Evolutionary conservation across 2,329 filamentous ascomycete genomes (phyloP).

Genomic region (Fusarium subglutinans): DNA sequence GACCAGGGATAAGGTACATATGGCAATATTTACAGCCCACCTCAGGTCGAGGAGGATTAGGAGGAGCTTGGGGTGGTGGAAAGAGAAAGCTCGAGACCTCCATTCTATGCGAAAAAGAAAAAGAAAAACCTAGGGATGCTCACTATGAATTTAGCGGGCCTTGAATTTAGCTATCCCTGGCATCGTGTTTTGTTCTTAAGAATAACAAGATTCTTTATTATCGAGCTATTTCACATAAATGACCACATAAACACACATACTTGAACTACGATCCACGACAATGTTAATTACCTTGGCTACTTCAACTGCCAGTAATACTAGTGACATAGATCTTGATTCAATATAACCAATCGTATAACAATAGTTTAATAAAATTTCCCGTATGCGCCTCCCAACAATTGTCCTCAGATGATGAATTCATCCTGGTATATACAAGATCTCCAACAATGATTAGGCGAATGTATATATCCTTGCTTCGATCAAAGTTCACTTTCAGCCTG

Average conservation of each 20-base stretch:
- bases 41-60: neutral
- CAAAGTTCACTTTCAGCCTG: conserved; percentile 28
- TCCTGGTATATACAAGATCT: neutral
- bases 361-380: neutral
- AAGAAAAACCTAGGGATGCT: neutral
- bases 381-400: neutral
- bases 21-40: neutral
- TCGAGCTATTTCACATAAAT: neutral
- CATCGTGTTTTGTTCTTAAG: neutral
- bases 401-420: neutral
- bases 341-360: neutral
- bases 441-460: neutral
- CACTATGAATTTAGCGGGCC: neutral
- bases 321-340: neutral
- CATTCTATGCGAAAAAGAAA: neutral
- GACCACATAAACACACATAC: neutral
- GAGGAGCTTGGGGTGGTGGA: neutral
- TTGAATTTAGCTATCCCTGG: neutral
- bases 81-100: neutral
- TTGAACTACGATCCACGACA: neutral
- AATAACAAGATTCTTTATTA: neutral
- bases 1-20: neutral
- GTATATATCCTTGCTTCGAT: neutral
- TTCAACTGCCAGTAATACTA: no score
- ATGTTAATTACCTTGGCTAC: neutral